Conservation (phyloP, 2,329 filamentous ascomycete genomes). For the Penicillium sp. region DNA sequence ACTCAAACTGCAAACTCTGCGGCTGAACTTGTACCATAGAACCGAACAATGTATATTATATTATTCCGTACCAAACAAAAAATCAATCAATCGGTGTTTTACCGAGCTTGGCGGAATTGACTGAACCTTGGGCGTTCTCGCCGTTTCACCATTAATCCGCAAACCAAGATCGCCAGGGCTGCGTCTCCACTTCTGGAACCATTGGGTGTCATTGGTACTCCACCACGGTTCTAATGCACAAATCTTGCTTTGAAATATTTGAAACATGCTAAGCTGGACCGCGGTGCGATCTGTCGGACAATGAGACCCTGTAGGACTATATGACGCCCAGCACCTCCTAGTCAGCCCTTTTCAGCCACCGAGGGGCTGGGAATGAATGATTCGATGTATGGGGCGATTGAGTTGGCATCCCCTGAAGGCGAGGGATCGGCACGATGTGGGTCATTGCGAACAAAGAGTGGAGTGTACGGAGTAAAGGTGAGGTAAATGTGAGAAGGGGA, state of each 20-base stretch:
- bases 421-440: constrained; percentile 3
- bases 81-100: background rate
- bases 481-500: background rate
- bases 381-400: constrained; percentile 1
- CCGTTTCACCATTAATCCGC: background rate
- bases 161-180: background rate
- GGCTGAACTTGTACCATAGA: background rate
- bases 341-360: background rate
- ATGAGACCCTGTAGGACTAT: constrained; percentile 1
- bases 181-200: background rate
- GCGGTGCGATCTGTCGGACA: constrained; percentile 6
- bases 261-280: constrained; percentile 1
- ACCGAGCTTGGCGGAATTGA: background rate
- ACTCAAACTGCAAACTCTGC: background rate
- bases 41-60: background rate
- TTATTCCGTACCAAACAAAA: background rate
- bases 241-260: background rate
- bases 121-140: background rate
- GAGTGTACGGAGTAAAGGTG: background rate
- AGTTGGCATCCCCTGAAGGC: constrained; percentile 7
- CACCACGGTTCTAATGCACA: background rate
- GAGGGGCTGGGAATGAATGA: background rate
- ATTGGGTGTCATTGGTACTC: background rate
- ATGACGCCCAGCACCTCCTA: background rate
- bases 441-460: background rate